Evolutionary conservation across 176 grass and related monocot species (phyloP).

Genomic region (Tillandsia fasciculata): DNA sequence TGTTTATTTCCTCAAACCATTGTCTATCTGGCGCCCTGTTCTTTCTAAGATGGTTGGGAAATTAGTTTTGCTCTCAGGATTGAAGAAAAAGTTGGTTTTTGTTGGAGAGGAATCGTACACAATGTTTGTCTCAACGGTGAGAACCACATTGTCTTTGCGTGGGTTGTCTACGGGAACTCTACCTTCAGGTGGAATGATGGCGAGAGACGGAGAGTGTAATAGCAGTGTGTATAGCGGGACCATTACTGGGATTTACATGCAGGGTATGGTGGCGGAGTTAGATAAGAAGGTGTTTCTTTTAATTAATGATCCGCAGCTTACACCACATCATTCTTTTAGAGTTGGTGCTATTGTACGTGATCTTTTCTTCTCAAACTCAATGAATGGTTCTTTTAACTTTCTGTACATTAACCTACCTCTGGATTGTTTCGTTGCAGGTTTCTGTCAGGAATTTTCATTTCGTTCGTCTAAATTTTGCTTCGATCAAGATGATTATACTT

Average conservation of each 20-base stretch:
- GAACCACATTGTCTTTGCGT: constrained; percentile 37
- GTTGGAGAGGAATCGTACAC: constrained; percentile 46
- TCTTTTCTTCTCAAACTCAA: neutral
- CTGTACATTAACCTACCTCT: neutral
- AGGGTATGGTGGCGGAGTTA: constrained; percentile 59
- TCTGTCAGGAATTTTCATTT: constrained; percentile 60
- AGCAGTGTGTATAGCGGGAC: constrained; percentile 39
- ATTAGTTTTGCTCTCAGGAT: constrained; percentile 32
- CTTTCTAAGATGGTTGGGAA: constrained; percentile 44
- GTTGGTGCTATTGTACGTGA: constrained; percentile 72
- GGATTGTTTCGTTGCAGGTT: constrained; percentile 32
- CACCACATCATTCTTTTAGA: constrained; percentile 58
- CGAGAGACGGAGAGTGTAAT: constrained; percentile 10
- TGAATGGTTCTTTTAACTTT: neutral
- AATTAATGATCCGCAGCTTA: constrained; percentile 46
- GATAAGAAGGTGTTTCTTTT: constrained; percentile 49
- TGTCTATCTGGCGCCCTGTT: constrained; percentile 38
- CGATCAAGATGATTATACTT: constrained; percentile 42
- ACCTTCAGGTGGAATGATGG: neutral
- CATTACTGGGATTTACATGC: constrained; percentile 56
- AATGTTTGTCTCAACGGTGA: constrained; percentile 44
- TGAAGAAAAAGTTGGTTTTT: constrained; percentile 59
- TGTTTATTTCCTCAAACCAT: constrained; percentile 54
- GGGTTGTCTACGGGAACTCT: constrained; percentile 19
- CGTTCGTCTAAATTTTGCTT: constrained; percentile 40